Conservation (phyloP, 805 yeast genomes). For the Myxozyma kluyveri region DNA sequence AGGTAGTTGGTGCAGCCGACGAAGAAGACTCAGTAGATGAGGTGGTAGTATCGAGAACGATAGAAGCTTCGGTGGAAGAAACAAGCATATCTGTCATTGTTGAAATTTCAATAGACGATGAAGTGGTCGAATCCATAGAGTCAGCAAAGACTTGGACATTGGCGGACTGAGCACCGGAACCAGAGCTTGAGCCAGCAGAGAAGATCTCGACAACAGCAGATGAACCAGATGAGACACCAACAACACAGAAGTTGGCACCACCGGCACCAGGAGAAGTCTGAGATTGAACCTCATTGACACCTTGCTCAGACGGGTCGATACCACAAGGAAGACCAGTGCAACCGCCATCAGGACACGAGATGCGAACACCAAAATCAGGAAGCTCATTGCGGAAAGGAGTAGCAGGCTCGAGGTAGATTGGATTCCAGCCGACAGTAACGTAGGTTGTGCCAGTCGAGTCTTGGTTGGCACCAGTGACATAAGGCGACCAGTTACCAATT, state of each 20-base stretch:
- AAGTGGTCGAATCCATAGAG: neutral
- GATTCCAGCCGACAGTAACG: constrained; percentile 90
- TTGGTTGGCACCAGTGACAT: constrained; percentile 87
- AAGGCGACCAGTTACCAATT: constrained; percentile 89
- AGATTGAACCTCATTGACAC: constrained; percentile 55
- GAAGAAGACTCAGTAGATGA: neutral
- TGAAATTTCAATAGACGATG: neutral
- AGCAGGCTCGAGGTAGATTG: constrained; percentile 64
- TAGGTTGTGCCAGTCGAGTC: constrained; percentile 62
- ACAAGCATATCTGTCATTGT: neutral
- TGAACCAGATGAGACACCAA: constrained; percentile 65
- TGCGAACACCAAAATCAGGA: constrained; percentile 53
- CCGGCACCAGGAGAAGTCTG: constrained; percentile 51
- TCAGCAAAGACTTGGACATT: neutral
- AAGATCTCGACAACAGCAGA: constrained; percentile 74
- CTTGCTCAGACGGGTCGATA: constrained; percentile 67
- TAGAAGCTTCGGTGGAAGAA: neutral
- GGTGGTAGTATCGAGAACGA: neutral
- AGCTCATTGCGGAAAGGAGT: constrained; percentile 51
- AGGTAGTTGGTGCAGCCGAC: constrained; percentile 3
- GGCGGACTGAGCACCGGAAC: neutral
- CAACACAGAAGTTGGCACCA: constrained; percentile 79
- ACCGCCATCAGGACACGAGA: constrained; percentile 67
- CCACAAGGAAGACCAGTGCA: constrained; percentile 80
- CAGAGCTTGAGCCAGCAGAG: constrained; percentile 7